Evolutionary conservation across 2,329 filamentous ascomycete genomes (phyloP), one percentile per base, ranked within the genome.

Genomic region (Phaeosphaeria sp.): DNA sequence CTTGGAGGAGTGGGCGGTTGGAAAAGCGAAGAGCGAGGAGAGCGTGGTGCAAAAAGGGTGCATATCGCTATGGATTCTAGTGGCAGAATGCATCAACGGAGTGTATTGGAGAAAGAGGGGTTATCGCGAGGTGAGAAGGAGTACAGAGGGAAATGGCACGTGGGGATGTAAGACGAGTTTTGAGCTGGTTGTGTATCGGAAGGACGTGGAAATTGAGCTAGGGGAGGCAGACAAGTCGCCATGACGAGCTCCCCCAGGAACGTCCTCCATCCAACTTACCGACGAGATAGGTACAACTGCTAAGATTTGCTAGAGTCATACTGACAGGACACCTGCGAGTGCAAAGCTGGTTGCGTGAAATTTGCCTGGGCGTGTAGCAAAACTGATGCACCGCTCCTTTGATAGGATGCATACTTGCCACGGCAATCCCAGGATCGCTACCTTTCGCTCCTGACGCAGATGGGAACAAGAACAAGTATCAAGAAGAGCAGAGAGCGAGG

Each of bases 91-190:
- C 49, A 45, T 69, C 2, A 69, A 68, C 33, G 70, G 69, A 2
- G 54, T 20, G 1, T 74, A 74, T 55, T 73, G 71, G 71, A 59
- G 65, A 22, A 67, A 56, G 48, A 67, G 57, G 47, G 70, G 71
- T 13, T 72, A 61, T 55, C 22, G 40, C 2, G 55, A 68, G 20
- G 60, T 72, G 0, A 55, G 69, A 25, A 56, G 59, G 40, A 59
- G 40, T 22, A 46, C 36, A 1, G 42, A 53, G 21, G 57, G 54
- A 5, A 25, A 47, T 6, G 63, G 61, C 1, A 56, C 62, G 7
- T 74, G 70, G 71, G 60, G 60, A 6, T 45, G 20, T 18, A 24
- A 25, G 43, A 45, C 43, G 36, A 39, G 36, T 7, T 39, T 39
- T 39, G 36, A 39, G 15, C n/a, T 39, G 36, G 36, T 39, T 2